These are phyloP conservation scores for Epithemia pelagica DNA, from an alignment of 108 stramenopile genomes.

Conservation along the genomic window DNA sequence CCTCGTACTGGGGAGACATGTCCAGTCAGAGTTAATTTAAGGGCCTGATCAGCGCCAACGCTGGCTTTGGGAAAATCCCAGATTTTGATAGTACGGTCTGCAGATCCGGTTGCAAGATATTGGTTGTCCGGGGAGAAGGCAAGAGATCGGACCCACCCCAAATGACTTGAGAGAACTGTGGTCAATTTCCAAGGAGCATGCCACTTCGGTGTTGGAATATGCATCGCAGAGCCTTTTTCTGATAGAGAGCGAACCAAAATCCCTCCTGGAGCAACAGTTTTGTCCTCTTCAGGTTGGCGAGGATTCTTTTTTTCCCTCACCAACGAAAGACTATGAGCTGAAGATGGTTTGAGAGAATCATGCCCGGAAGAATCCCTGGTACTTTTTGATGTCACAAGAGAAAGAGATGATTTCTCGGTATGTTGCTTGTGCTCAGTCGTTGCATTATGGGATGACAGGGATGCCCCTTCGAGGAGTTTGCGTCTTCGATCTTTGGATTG, in stretches of 20 bases:
- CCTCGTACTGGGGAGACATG: slow-evolving; percentile 96
- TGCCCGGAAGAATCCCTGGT: background rate
- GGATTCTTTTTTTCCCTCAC: background rate
- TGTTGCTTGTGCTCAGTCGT: background rate
- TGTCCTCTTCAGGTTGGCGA: background rate
- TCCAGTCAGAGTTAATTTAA: slow-evolving; percentile 96
- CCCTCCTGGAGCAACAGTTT: background rate
- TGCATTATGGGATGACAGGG: background rate
- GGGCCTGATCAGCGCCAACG: slow-evolving; percentile 83
- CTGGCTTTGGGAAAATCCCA: slow-evolving; percentile 97
- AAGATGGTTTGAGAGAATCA: background rate
- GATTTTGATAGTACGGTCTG: slow-evolving; percentile 96
- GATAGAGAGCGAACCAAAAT: background rate
- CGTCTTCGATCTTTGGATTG: background rate
- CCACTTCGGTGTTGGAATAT: slow-evolving; percentile 93
- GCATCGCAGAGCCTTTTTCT: slow-evolving; percentile 14
- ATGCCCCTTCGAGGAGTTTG: background rate
- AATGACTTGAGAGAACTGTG: slow-evolving; percentile 89
- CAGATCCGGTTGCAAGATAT: slow-evolving; percentile 95
- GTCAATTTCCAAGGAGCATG: slow-evolving; percentile 97
- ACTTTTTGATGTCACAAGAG: background rate
- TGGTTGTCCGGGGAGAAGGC: slow-evolving; percentile 96
- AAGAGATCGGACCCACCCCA: slow-evolving; percentile 97
- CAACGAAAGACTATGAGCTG: background rate
- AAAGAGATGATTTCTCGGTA: background rate